Conservation (phyloP, 1,139 yeast genomes). For the Tardiomyces blankii region DNA sequence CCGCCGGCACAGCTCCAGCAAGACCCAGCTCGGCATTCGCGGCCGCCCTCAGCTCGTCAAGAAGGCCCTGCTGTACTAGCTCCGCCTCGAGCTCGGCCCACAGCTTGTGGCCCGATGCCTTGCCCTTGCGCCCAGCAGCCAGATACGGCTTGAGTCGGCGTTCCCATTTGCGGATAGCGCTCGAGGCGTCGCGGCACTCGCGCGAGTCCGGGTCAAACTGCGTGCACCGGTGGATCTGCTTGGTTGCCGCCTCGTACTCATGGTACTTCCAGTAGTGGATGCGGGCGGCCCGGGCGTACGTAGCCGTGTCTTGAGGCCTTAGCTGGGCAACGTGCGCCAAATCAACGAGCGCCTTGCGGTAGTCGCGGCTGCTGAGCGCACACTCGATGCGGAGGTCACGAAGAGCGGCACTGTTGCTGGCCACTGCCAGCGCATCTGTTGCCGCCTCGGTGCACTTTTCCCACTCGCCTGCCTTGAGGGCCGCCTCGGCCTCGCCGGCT, state of each 20-base stretch:
- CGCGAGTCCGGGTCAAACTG: conserved; percentile 57
- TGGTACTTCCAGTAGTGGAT: conserved; percentile 40
- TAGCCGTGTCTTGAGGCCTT: conserved; percentile 16
- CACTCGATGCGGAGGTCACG: conserved; percentile 25
- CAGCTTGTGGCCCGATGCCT: conserved; percentile 29
- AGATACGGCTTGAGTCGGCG: conserved; percentile 15
- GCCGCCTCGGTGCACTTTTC: conserved; percentile 21
- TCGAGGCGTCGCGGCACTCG: conserved; percentile 40
- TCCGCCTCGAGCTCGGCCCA: conserved; percentile 17
- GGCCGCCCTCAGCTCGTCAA: conserved; percentile 8
- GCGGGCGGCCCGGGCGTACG: conserved; percentile 27
- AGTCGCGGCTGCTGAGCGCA: conserved; percentile 18
- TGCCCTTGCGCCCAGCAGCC: conserved; percentile 11
- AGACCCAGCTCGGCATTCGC: not conserved
- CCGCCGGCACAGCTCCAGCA: conserved; percentile 1
- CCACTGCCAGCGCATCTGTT: conserved; percentile 19
- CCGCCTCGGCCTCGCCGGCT: conserved; percentile 6
- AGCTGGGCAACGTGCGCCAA: conserved; percentile 18
- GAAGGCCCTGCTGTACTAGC: conserved; percentile 10
- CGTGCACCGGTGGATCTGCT: conserved; percentile 46
- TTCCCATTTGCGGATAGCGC: conserved; percentile 33
- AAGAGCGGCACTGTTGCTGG: conserved; percentile 18
- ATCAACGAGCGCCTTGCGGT: conserved; percentile 25
- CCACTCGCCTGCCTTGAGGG: conserved; percentile 13
- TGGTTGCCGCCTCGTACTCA: conserved; percentile 41